phyloP scores from a whole-genome alignment of 352 stramenopile species.

The Phytophthora sp. region DNA sequence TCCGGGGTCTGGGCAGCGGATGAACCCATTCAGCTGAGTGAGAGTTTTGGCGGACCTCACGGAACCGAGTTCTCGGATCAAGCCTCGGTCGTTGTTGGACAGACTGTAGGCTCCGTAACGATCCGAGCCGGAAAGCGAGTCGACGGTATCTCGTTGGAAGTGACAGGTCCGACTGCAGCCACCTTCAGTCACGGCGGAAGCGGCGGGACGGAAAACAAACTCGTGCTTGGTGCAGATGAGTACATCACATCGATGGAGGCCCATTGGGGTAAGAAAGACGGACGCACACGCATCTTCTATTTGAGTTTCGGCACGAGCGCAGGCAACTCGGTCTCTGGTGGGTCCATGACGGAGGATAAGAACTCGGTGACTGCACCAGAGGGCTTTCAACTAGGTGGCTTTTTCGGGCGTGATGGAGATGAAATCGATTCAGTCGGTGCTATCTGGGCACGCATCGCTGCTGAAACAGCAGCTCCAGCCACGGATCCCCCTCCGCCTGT shows the following conservation, averaged over 20 bases:
- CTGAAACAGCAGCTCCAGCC: background rate
- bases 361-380: slow-evolving; percentile 33
- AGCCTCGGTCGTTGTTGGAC: background rate
- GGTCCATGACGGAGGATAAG: slow-evolving; percentile 31
- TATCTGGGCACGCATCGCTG: background rate
- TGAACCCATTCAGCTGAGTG: background rate
- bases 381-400: slow-evolving; percentile 33
- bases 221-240: slow-evolving; percentile 37
- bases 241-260: slow-evolving; percentile 45
- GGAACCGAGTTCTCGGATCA: slow-evolving; percentile 1
- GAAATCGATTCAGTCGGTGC: slow-evolving; percentile 41
- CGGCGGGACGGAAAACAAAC: slow-evolving; percentile 11
- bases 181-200: slow-evolving; percentile 16
- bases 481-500: background rate
- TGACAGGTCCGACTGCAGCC: background rate
- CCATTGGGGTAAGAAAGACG: slow-evolving; percentile 39
- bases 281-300: slow-evolving; percentile 44
- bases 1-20: background rate
- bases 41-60: slow-evolving; percentile 2
- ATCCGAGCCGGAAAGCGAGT: slow-evolving; percentile 1
- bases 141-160: slow-evolving; percentile 15
- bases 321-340: slow-evolving; percentile 27
- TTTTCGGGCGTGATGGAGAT: slow-evolving; percentile 44
- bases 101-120: background rate
- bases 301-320: slow-evolving; percentile 35